These are phyloP conservation scores for Thinopyrum elongatum DNA, from an alignment of 176 grass and related monocot genomes.

Conservation along the genomic window DNA sequence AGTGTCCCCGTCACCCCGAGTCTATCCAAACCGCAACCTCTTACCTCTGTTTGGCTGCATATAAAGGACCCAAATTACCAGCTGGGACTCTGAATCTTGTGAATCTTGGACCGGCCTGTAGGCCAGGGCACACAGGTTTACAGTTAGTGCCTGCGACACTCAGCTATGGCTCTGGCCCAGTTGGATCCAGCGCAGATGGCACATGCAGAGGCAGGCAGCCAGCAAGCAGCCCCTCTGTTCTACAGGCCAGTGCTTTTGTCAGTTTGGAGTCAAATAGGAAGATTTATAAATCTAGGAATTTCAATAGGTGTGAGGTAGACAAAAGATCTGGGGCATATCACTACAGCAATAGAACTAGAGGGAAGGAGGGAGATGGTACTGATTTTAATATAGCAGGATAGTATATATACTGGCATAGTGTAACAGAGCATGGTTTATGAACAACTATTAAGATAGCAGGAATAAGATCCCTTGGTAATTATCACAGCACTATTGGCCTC, in stretches of 20 bases:
- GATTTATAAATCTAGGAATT: neutral
- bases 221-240: neutral
- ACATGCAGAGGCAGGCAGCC: neutral
- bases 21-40: neutral
- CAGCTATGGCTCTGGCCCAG: conserved; percentile 17
- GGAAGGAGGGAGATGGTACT: neutral
- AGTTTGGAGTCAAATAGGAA: conserved; percentile 2
- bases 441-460: neutral
- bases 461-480: neutral
- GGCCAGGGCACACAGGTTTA: conserved; percentile 20
- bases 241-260: neutral
- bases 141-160: conserved; percentile 18
- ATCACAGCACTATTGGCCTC: neutral
- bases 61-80: conserved; percentile 10
- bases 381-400: neutral
- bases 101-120: conserved; percentile 31
- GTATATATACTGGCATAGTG: neutral
- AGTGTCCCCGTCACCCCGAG: conserved; percentile 13
- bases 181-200: conserved; percentile 26
- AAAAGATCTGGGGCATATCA: neutral
- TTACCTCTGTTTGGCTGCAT: neutral
- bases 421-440: conserved; percentile 6
- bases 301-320: neutral
- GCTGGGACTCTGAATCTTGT: neutral
- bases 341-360: neutral